Percentiles rank a stretch among this genome's conserved stretches.
These are phyloP conservation scores for Ogataea sp. DNA, from an alignment of 805 yeast genomes.

Conservation along the genomic window DNA sequence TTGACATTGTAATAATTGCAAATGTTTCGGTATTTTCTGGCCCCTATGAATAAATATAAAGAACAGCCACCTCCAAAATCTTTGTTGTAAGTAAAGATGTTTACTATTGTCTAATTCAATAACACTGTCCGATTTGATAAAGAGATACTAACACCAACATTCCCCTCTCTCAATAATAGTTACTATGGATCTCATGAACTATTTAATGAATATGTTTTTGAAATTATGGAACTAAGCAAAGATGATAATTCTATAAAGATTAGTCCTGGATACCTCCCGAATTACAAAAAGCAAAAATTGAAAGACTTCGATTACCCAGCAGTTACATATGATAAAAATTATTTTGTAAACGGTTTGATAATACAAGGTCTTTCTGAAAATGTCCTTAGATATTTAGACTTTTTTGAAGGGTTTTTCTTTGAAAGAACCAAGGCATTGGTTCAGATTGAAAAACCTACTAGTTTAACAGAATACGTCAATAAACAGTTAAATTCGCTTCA, in stretches of 20 bases:
- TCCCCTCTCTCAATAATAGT: constrained; percentile 1
- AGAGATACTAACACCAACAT: not conserved
- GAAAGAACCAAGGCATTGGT: constrained; percentile 1
- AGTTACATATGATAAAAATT: constrained; percentile 2
- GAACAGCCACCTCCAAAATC: too few relatives aligned
- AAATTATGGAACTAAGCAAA: constrained; percentile 6
- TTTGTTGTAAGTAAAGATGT: not conserved
- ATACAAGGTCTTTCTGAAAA: constrained; percentile 6
- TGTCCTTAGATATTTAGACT: constrained; percentile 12
- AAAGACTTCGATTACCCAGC: constrained; percentile 11
- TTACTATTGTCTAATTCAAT: too few relatives aligned
- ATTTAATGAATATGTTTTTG: constrained; percentile 7
- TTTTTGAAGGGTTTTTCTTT: constrained; percentile 12
- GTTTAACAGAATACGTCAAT: not conserved
- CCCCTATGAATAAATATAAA: too few relatives aligned
- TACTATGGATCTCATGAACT: constrained; percentile 10
- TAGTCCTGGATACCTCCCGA: constrained; percentile 6
- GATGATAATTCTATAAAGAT: constrained; percentile 4
- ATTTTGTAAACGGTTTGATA: constrained; percentile 5
- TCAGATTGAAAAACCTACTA: not conserved
- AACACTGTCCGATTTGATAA: too few relatives aligned
- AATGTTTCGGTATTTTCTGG: too few relatives aligned
- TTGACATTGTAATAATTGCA: too few relatives aligned
- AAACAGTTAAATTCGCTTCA: too few relatives aligned
- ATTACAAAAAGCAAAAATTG: constrained; percentile 7